phyloP scores from a whole-genome alignment of 1,284 basidiomycete species.

The Blastosporella zonata region DNA sequence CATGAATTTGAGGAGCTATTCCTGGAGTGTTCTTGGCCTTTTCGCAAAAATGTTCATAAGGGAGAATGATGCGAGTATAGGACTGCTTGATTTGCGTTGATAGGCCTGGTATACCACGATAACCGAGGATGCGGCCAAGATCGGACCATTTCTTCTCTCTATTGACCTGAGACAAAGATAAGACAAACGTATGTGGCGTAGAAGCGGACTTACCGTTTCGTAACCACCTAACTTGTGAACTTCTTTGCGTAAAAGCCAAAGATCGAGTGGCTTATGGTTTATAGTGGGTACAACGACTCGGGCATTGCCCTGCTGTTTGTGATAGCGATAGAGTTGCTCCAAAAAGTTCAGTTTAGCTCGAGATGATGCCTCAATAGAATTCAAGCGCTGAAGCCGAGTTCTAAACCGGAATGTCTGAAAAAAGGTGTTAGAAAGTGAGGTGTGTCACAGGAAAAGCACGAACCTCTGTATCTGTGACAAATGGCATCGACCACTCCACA shows the following conservation, averaged over 20 bases:
- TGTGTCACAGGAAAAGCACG: conserved; percentile 28
- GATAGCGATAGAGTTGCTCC: conserved; percentile 93
- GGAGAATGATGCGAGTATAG: conserved; percentile 87
- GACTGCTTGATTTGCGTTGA: conserved; percentile 88
- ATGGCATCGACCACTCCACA: conserved; percentile 92
- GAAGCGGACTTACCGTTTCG: conserved; percentile 55
- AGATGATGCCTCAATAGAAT: conserved; percentile 96
- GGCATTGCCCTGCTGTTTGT: conserved; percentile 86
- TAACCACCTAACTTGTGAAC: conserved; percentile 88
- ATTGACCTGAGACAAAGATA: conserved; percentile 53
- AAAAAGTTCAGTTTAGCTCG: conserved; percentile 96
- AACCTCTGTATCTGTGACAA: conserved; percentile 94
- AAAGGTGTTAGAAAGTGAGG: conserved; percentile 9
- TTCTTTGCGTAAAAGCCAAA: conserved; percentile 91
- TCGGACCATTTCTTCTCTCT: conserved; percentile 84
- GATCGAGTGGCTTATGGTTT: conserved; percentile 87
- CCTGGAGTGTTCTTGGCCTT: conserved; percentile 69
- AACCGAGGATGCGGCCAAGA: conserved; percentile 79
- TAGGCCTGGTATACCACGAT: conserved; percentile 77
- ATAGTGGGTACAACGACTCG: conserved; percentile 89
- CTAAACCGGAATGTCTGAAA: conserved; percentile 87
- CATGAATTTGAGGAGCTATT: conserved; percentile 35
- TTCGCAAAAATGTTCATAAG: conserved; percentile 89
- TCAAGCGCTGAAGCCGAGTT: conserved; percentile 92
- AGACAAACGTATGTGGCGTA: conserved; percentile 13